phyloP scores from a whole-genome alignment of 2,329 filamentous ascomycete genomes.

The Pseudopithomyces chartarum region DNA sequence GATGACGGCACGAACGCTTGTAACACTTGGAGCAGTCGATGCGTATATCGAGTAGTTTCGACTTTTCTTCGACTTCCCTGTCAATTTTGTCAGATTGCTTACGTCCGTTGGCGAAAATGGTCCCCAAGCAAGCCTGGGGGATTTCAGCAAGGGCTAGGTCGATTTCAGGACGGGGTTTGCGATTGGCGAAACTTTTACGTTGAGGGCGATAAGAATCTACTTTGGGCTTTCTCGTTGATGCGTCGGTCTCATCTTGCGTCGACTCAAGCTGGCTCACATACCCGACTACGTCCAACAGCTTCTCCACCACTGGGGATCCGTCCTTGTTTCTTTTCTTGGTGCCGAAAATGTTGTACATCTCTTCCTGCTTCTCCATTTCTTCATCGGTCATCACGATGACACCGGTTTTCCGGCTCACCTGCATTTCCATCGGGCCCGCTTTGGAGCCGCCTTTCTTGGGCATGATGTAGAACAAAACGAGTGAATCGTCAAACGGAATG shows the following conservation, averaged over 20 bases:
- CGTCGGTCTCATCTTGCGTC: neutral
- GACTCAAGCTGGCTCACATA: neutral
- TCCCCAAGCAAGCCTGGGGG: neutral
- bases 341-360: too few relatives aligned
- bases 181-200: neutral
- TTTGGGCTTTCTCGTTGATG: too few relatives aligned
- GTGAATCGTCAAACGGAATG: too few relatives aligned
- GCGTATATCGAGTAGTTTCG: neutral
- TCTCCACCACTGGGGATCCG: neutral
- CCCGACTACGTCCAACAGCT: neutral
- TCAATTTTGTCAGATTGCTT: neutral
- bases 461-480: too few relatives aligned
- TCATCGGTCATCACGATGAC: too few relatives aligned
- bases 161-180: neutral
- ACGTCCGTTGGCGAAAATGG: neutral
- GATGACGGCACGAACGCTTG: neutral
- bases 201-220: neutral
- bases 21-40: neutral
- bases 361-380: too few relatives aligned
- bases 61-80: neutral
- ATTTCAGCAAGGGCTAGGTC: neutral
- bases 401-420: too few relatives aligned
- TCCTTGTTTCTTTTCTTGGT: too few relatives aligned
- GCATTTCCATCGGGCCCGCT: too few relatives aligned
- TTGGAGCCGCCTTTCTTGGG: too few relatives aligned